A percentile compares a stretch with the other conserved stretches of the same genome.
Evolutionary conservation across 352 stramenopile species (phyloP).

Genomic region (Globisporangium spiculum): DNA sequence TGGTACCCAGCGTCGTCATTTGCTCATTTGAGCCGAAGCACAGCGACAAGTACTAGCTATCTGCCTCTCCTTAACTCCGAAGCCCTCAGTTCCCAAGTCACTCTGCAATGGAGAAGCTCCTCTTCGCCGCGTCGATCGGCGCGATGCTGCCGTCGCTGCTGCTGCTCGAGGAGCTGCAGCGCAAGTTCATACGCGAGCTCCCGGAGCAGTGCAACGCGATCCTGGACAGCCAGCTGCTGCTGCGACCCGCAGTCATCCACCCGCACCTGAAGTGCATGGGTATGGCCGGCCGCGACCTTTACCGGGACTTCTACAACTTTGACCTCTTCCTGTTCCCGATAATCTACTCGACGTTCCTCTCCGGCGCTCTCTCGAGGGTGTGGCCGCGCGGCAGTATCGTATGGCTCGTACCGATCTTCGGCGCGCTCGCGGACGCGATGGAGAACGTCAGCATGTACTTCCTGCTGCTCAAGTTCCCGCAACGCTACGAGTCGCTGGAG

Average conservation of each 20-base stretch:
- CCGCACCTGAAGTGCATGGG: conserved; percentile 43
- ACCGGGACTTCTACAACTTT: conserved; percentile 43
- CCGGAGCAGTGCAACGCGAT: conserved; percentile 33
- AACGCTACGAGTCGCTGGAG: conserved; percentile 25
- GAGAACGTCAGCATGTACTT: conserved; percentile 46
- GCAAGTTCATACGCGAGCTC: conserved; percentile 29
- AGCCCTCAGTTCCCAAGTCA: too few relatives aligned
- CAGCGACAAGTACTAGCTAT: background rate
- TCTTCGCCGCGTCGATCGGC: conserved; percentile 28
- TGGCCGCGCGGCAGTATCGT: conserved; percentile 25
- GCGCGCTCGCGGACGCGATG: conserved; percentile 29
- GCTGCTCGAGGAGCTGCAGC: conserved; percentile 30
- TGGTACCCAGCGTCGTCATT: too few relatives aligned
- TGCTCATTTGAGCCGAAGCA: background rate
- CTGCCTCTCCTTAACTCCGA: background rate
- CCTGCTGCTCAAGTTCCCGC: conserved; percentile 39
- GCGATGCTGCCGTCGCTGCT: conserved; percentile 38
- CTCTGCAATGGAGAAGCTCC: conserved; percentile 9
- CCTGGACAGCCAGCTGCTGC: conserved; percentile 36
- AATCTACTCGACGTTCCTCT: conserved; percentile 36
- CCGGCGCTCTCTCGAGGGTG: conserved; percentile 26
- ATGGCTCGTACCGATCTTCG: conserved; percentile 26
- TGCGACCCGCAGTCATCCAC: conserved; percentile 23
- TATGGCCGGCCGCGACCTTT: conserved; percentile 25
- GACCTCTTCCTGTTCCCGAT: conserved; percentile 48